These are phyloP conservation scores for Pythium inflatum DNA, from an alignment of 352 stramenopile genomes.

Conservation along the genomic window DNA sequence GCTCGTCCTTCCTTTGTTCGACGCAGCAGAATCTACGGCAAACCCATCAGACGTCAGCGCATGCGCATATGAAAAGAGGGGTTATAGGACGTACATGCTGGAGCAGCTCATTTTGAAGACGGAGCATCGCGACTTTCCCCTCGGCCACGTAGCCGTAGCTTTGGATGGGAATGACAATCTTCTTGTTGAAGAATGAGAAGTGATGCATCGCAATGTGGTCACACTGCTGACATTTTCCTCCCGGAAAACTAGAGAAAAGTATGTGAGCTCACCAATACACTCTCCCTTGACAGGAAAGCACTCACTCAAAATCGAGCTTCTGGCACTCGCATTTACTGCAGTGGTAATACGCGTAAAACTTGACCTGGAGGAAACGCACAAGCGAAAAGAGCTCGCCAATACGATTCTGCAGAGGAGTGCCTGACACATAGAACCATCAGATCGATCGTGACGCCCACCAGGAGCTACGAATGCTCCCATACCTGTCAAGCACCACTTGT, in stretches of 20 bases:
- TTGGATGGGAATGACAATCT: conserved; percentile 98
- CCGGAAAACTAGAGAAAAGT: conserved; percentile 43
- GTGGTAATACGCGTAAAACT: conserved; percentile 98
- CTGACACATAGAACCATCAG: conserved; percentile 30
- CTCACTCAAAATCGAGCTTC: conserved; percentile 93
- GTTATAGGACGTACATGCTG: conserved; percentile 69
- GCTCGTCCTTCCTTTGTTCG: conserved; percentile 98
- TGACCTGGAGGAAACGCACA: conserved; percentile 97
- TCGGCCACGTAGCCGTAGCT: conserved; percentile 93
- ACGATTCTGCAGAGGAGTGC: conserved; percentile 95
- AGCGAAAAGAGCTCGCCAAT: conserved; percentile 96
- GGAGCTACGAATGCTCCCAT: conserved; percentile 34
- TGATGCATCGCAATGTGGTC: conserved; percentile 95
- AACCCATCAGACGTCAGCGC: too few species aligned
- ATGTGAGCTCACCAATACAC: not conserved
- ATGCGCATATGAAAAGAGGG: too few species aligned
- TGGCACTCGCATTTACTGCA: conserved; percentile 96
- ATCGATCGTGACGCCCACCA: not conserved
- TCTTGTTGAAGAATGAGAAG: conserved; percentile 98
- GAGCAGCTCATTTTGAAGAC: conserved; percentile 93
- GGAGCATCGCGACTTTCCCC: conserved; percentile 95
- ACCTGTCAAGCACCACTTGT: conserved; percentile 98
- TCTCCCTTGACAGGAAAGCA: not conserved
- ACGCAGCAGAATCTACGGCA: conserved; percentile 92
- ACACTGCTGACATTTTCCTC: conserved; percentile 91